Conservation (phyloP, 768 basidiomycete species). For the Krasilnikovozyma curviuscula region DNA sequence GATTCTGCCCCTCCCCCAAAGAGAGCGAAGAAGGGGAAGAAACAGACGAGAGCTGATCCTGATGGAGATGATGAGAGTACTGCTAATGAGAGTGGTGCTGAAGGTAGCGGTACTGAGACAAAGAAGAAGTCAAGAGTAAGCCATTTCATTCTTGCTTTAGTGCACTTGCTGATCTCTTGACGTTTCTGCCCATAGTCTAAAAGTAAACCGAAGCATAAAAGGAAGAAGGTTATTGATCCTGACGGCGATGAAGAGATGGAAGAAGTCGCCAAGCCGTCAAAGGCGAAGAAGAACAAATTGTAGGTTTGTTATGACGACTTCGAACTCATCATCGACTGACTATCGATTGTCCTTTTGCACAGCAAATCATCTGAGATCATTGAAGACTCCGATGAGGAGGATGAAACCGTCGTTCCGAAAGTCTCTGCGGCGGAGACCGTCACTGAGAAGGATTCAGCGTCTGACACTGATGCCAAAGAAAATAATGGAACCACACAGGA, state of each 20-base stretch:
- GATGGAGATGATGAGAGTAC: conserved; percentile 19
- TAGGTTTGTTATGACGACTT: conserved; percentile 27
- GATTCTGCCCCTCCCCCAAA: background rate
- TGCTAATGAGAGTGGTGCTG: background rate
- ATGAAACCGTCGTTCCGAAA: too few relatives aligned
- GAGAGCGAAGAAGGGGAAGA: conserved; percentile 25
- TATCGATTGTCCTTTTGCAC: conserved; percentile 1
- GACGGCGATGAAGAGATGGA: background rate
- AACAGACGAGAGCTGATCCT: conserved; percentile 17
- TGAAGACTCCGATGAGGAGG: conserved; percentile 57
- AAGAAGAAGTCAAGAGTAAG: conserved; percentile 12
- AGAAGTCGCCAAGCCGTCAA: background rate
- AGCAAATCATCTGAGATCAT: conserved; percentile 82
- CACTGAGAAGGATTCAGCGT: too few relatives aligned
- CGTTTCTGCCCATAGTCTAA: background rate
- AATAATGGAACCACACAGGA: too few relatives aligned
- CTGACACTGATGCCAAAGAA: too few relatives aligned
- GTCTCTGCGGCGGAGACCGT: too few relatives aligned
- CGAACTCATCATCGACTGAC: background rate
- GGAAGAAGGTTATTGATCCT: background rate
- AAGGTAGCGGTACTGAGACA: background rate
- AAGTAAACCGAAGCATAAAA: background rate
- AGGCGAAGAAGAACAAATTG: conserved; percentile 15
- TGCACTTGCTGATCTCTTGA: too few relatives aligned
- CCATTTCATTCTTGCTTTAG: too few relatives aligned